Evolutionary conservation across 768 basidiomycete genomes (phyloP).

Genomic region (Phylloporus arenicola): DNA sequence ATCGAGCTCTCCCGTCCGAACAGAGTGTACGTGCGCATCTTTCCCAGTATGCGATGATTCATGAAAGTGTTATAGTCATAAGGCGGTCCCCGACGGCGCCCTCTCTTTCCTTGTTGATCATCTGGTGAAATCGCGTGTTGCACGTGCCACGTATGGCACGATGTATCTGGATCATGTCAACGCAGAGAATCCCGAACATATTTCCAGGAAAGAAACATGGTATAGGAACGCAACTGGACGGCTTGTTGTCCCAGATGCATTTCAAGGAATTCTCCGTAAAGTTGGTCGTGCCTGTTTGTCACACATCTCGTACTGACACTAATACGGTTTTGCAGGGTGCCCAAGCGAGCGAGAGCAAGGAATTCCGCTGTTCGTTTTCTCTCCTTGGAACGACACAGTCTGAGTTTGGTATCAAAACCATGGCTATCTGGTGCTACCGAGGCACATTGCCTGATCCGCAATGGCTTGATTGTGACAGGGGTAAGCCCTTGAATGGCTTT

Average conservation of each 20-base stretch:
- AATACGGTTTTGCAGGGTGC: slow-evolving; percentile 1
- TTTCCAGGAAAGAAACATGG: slow-evolving; percentile 9
- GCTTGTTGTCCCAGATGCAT: slow-evolving; percentile 1
- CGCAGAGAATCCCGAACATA: slow-evolving; percentile 4
- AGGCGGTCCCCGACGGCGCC: slow-evolving; percentile 49
- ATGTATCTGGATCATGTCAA: slow-evolving; percentile 30
- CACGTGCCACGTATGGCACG: slow-evolving; percentile 49
- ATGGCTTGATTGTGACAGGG: slow-evolving; percentile 8
- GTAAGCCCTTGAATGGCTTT: background rate
- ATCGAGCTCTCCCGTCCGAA: slow-evolving; percentile 40
- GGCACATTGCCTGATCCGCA: slow-evolving; percentile 3
- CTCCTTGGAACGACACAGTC: background rate
- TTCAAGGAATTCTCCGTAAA: slow-evolving; percentile 5
- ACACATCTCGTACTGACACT: background rate
- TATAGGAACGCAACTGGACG: background rate
- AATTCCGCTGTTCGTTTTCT: slow-evolving; percentile 12
- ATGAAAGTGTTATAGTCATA: slow-evolving; percentile 28
- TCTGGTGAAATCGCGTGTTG: slow-evolving; percentile 41
- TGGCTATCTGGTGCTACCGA: slow-evolving; percentile 12
- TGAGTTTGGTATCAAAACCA: background rate
- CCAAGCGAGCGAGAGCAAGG: slow-evolving; percentile 6
- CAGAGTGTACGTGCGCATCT: too few species aligned
- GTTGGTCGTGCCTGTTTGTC: background rate
- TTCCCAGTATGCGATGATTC: too few species aligned
- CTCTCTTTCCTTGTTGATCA: slow-evolving; percentile 36